Evolutionary conservation across 306 rosid genomes (phyloP), one percentile per base, ranked within the genome.

Genomic region (Urtica urens): DNA sequence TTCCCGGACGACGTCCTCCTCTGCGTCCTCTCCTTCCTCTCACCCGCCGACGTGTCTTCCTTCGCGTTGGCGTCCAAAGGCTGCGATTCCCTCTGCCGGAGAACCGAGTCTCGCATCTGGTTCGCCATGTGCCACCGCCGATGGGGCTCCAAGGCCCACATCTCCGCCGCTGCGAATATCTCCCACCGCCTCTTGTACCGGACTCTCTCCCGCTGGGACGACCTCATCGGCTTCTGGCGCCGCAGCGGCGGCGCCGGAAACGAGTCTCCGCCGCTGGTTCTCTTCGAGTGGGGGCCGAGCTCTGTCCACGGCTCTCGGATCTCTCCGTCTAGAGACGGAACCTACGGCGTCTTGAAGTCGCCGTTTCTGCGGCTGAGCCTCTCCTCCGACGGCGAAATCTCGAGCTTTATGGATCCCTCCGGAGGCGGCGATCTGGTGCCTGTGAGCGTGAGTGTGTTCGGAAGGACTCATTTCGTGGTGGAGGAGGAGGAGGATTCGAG

Each of bases 211-310:
- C 68, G 63, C 13, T 85, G 78, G 87, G 94, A 92, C 53, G 76
- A 79, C 38, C 58, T 85, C 18, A 78, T 92, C 10, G 96, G 96
- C 5, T 85, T 92, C 64, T 92, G 96, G 99, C 87, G 96, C 60
- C 82, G 90, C 7, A 78, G 87, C 48, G 96, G 94, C 0, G 71
- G 59, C 22, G 40, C 58, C 15, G 58, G 43, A 0, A 26, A 44
- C n/a, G 43, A 57, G n/a, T 74, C 87, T 0, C 82, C 94, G 2
- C 74, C 78, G 16, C 55, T 92, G 75, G 52, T 92, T 2, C 73
- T 82, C 72, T 82, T 92, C 70, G 86, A 92, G 60, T 92, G 99
- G 99, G 87, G 94, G 8, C 52, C 74, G 0, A 68, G 83, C 7
- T 92, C 71, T 37, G 30, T 92, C 1, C 7, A 79, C 2, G 94